These are phyloP conservation scores for Fusarium sp. DNA, from an alignment of 2,329 filamentous ascomycete species.

Conservation along the genomic window DNA sequence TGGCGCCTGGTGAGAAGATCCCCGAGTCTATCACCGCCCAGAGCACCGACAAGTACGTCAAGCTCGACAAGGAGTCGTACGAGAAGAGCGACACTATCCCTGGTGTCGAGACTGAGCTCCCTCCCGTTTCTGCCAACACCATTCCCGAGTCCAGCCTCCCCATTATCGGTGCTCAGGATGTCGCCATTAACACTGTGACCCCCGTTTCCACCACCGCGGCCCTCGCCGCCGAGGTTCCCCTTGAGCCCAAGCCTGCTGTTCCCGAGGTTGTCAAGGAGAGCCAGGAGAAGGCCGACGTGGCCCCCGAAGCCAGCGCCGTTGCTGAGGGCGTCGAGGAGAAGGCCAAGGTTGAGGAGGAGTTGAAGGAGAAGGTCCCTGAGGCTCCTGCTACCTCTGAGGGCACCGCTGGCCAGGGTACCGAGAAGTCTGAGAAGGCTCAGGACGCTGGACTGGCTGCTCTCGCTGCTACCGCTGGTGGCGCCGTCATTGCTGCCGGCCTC, in stretches of 20 bases:
- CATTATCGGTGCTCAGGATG: conserved; percentile 60
- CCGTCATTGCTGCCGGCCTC: conserved; percentile 46
- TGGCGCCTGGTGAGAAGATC: conserved; percentile 84
- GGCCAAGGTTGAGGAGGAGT: conserved; percentile 76
- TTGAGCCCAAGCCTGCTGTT: conserved; percentile 61
- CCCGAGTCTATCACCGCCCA: conserved; percentile 77
- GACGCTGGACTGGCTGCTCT: conserved; percentile 56
- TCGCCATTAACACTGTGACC: conserved; percentile 64
- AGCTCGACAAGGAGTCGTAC: conserved; percentile 87
- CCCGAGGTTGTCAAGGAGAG: conserved; percentile 75
- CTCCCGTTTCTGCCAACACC: conserved; percentile 70
- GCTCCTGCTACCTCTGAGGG: conserved; percentile 69
- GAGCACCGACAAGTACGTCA: conserved; percentile 77
- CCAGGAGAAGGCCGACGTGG: conserved; percentile 72
- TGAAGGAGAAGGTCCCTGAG: conserved; percentile 74
- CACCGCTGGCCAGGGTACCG: conserved; percentile 62
- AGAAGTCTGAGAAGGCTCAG: conserved; percentile 62
- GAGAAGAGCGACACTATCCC: conserved; percentile 79
- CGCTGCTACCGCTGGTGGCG: conserved; percentile 50
- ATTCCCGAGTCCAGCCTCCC: conserved; percentile 88
- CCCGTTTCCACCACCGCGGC: conserved; percentile 74
- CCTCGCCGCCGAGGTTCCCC: conserved; percentile 75
- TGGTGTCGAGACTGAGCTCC: conserved; percentile 63
- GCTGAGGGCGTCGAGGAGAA: conserved; percentile 77
- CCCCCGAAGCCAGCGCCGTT: conserved; percentile 76